Evolutionary conservation across 352 stramenopile species (phyloP).

Genomic region (Phytopythium boreale): DNA sequence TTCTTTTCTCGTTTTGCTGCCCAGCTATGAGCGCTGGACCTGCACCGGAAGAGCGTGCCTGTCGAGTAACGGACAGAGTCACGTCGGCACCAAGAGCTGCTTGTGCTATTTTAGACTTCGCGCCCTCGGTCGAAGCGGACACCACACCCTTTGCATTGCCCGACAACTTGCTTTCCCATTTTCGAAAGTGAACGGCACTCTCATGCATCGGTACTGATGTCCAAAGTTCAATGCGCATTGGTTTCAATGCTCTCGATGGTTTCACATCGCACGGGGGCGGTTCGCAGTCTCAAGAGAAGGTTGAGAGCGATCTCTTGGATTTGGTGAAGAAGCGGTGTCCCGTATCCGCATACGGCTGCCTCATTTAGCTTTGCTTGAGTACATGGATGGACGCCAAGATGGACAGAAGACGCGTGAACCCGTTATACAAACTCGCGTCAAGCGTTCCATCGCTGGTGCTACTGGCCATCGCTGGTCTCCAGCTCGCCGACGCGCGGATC

Average conservation of each 20-base stretch:
- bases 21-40: not conserved
- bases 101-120: not conserved
- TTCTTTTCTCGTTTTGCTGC: not conserved
- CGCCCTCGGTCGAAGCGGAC: not conserved
- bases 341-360: too few species aligned
- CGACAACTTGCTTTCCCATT: not conserved
- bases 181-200: too few species aligned
- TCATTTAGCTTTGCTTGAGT: not conserved
- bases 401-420: not conserved
- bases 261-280: not conserved
- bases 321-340: too few species aligned
- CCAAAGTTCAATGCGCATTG: not conserved
- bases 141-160: not conserved
- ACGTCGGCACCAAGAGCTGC: not conserved
- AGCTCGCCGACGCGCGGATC: not conserved
- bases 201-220: not conserved
- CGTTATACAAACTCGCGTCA: not conserved
- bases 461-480: not conserved
- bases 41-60: not conserved
- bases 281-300: not conserved
- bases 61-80: not conserved
- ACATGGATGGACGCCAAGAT: not conserved
- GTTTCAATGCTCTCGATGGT: not conserved
- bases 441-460: not conserved
- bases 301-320: too few species aligned